Conservation (phyloP, 192 early-diverging fungal species). For the Thamnidium elegans region DNA sequence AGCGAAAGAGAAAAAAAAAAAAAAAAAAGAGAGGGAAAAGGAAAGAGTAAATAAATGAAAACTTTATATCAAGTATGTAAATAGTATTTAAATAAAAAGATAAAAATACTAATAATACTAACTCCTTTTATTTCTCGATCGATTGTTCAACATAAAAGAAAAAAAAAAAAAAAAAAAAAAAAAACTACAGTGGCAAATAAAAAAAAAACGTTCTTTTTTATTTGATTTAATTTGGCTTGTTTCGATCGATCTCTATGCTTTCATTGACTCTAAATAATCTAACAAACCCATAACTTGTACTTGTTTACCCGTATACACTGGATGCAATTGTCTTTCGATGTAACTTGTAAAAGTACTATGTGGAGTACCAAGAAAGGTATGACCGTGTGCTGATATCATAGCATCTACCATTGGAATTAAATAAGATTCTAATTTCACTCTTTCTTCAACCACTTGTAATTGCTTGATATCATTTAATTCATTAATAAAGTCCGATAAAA, state of each 20-base stretch:
- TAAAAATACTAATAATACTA: not conserved
- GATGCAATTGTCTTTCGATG: conserved; percentile 40
- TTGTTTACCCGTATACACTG: conserved; percentile 25
- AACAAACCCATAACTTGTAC: conserved; percentile 12
- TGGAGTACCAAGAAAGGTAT: conserved; percentile 48
- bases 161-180: not conserved
- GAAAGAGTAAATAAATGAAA: no score
- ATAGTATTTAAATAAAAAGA: not conserved
- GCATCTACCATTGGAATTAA: conserved; percentile 56
- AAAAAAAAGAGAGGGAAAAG: no score
- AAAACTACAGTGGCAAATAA: not conserved
- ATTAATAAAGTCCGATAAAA: conserved; percentile 45
- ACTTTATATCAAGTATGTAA: no score
- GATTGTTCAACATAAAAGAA: not conserved
- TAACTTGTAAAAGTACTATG: conserved; percentile 48
- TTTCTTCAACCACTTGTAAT: conserved; percentile 38
- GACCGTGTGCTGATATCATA: conserved; percentile 49
- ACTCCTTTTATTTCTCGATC: not conserved
- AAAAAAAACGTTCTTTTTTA: no score
- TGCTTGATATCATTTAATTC: conserved; percentile 36
- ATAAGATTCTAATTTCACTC: conserved; percentile 42
- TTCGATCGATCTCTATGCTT: not conserved
- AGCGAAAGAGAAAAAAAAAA: no score
- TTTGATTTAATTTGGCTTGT: not conserved
- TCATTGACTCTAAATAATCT: conserved; percentile 8